Percentiles rank a stretch among this genome's conserved stretches.
These are phyloP conservation scores for Perkinsus olseni DNA, from an alignment of 169 alveolate genomes.

Conservation along the genomic window DNA sequence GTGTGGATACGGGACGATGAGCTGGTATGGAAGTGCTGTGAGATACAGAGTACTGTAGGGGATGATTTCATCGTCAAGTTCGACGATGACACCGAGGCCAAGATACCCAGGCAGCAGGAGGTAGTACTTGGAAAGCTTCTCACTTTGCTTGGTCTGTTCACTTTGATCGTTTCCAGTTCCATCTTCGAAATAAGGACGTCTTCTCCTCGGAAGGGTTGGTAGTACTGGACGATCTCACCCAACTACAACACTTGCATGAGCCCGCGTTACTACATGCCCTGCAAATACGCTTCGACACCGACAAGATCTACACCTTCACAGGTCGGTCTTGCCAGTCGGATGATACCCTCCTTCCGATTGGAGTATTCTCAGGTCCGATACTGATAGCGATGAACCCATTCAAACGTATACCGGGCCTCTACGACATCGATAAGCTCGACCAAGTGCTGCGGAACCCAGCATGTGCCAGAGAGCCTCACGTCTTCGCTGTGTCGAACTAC, in stretches of 20 bases:
- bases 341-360: neutral
- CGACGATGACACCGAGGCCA: neutral
- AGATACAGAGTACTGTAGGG: neutral
- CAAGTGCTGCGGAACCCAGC: neutral
- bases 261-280: conserved; percentile 85
- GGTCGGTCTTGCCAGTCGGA: neutral
- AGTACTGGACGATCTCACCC: conserved; percentile 62
- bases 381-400: conserved; percentile 95
- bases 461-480: conserved; percentile 55
- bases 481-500: conserved; percentile 66
- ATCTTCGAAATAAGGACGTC: conserved; percentile 14
- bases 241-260: conserved; percentile 74
- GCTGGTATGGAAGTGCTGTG: neutral
- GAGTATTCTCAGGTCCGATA: conserved; percentile 71
- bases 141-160: too few relatives aligned
- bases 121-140: neutral
- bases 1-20: conserved; percentile 12
- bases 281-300: conserved; percentile 73
- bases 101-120: neutral
- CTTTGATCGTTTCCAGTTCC: neutral
- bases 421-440: conserved; percentile 21
- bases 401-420: conserved; percentile 55
- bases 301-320: conserved; percentile 86
- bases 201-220: conserved; percentile 17
- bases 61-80: neutral